Evolutionary conservation across 2,329 filamentous ascomycete genomes (phyloP).

Genomic region (Hypoxylon sp.): DNA sequence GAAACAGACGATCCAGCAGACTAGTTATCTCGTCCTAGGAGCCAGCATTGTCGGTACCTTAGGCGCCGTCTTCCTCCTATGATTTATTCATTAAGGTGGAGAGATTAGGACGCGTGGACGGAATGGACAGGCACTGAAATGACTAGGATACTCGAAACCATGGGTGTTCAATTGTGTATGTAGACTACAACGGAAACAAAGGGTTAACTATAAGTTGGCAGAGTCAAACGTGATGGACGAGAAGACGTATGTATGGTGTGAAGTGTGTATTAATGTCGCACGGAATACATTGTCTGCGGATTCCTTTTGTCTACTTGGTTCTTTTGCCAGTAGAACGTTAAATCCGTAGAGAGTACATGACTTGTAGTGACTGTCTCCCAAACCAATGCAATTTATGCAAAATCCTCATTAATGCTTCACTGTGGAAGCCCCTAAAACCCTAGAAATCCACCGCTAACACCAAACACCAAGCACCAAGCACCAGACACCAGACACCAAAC

Average conservation of each 20-base stretch:
- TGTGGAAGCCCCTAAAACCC: not conserved
- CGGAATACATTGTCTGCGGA: constrained; percentile 42
- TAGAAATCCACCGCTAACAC: not conserved
- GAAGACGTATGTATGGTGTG: constrained; percentile 19
- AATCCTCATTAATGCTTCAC: not conserved
- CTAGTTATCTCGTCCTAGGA: constrained; percentile 66
- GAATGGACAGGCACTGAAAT: not conserved
- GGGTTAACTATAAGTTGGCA: not conserved
- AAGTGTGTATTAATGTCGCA: constrained; percentile 1
- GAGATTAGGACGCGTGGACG: not conserved
- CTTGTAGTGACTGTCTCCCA: constrained; percentile 10
- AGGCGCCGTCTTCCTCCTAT: constrained; percentile 66
- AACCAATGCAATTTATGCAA: not conserved
- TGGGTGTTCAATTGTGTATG: constrained; percentile 12
- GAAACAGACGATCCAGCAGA: constrained; percentile 63
- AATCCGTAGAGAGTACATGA: not conserved
- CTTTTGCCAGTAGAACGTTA: not conserved
- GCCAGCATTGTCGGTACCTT: constrained; percentile 61
- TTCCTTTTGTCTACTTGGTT: constrained; percentile 30
- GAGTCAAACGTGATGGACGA: constrained; percentile 4
- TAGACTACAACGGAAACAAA: constrained; percentile 19
- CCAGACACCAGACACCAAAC: not conserved
- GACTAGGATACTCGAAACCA: not conserved
- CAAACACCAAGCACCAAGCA: not conserved
- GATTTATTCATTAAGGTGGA: not conserved